Evolutionary conservation across 495 filamentous ascomycete species (phyloP), one percentile per base, ranked within the genome.

Genomic region (Trichoderma gamsii): DNA sequence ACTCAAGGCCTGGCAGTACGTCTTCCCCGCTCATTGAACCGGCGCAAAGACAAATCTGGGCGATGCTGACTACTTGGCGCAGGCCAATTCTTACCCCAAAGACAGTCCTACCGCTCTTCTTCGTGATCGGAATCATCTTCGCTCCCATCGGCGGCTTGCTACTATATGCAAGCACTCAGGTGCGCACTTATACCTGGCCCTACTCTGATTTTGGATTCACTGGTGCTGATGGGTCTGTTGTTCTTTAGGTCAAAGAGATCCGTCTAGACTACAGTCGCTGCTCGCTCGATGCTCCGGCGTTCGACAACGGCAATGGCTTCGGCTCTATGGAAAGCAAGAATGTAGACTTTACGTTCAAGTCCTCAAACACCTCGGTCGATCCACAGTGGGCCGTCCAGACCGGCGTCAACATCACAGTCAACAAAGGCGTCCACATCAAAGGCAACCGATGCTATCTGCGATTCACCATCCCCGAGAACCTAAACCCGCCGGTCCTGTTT

Each of bases 1-100:
- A 73, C 74, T 97, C 73, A 96, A 96, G 79, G 93, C 93, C 77
- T 97, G 93, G 93, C 93, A 97, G 88, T 93, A 80, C 81, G 89
- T 80, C 5, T 51, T 25, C 63, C 25, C 35, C 71, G 67, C 67
- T 35, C 41, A 63, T 35, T 41, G n/a, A 32, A 11, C 23, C 7
- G 32, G 56, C 56, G 46, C 41, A 51, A 32, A 46, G 35, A 56
- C 41, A 41, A 18, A 44, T 41, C 29, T 41, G 61, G 64, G 46
- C 27, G 65, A 41, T 65, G 63, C 70, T 35, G 67, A 49, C 35
- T 15, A 27, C 43, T 61, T 23, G 35, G 35, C 51, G 65, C 71
- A 92, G 90, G 80, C 92, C 93, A 11, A 97, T 97, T 75, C 84
- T 97, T 49, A 97, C 93, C 4, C 93, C 93, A 0, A 96, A 93